phyloP scores from a whole-genome alignment of 208 protist species.

The Perkinsela sp. region DNA sequence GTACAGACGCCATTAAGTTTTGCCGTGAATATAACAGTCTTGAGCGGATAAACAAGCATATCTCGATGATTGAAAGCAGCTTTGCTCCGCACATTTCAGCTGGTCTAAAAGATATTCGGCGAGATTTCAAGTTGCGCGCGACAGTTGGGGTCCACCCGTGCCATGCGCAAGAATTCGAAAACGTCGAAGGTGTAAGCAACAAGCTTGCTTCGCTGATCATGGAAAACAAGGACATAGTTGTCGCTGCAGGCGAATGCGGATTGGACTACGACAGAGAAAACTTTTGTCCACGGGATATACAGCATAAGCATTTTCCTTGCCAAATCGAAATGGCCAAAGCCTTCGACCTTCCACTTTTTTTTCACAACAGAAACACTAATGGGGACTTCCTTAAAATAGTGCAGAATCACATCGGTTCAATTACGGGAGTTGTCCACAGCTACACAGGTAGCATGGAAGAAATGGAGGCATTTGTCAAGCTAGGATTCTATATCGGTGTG shows the following conservation, averaged over 20 bases:
- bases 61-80: neutral
- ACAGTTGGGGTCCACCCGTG: conserved; percentile 27
- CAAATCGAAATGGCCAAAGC: conserved; percentile 50
- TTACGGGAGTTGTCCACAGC: conserved; percentile 64
- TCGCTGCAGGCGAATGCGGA: conserved; percentile 44
- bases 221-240: conserved; percentile 31
- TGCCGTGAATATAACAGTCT: conserved; percentile 5
- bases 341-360: conserved; percentile 57
- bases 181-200: conserved; percentile 1
- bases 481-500: conserved; percentile 68
- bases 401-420: conserved; percentile 8
- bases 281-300: conserved; percentile 59
- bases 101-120: too few relatives aligned
- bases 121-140: conserved; percentile 6
- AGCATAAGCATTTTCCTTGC: conserved; percentile 33
- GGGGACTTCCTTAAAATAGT: conserved; percentile 47
- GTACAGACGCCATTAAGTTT: conserved; percentile 6
- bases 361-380: conserved; percentile 65
- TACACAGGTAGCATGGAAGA: conserved; percentile 66
- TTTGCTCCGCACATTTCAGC: too few relatives aligned
- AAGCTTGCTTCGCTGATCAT: conserved; percentile 17
- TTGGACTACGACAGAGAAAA: conserved; percentile 76
- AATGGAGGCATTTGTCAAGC: conserved; percentile 24
- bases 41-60: conserved; percentile 1
- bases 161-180: conserved; percentile 10